Evolutionary conservation across 192 early-diverging fungal species (phyloP).

Genomic region (Coemansia javaensis): DNA sequence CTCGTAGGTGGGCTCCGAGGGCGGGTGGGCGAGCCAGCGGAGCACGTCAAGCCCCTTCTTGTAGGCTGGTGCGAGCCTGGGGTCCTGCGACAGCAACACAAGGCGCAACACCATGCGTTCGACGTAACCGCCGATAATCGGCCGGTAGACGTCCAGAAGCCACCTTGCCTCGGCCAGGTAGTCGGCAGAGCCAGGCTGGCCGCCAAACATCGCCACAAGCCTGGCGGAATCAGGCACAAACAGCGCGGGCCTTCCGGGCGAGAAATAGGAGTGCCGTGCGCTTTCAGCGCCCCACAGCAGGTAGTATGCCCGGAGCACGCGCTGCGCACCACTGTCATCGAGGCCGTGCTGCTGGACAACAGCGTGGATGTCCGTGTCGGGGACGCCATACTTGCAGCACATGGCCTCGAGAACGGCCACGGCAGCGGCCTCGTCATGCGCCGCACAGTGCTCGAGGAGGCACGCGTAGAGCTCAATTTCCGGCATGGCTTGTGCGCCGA

Average conservation of each 20-base stretch:
- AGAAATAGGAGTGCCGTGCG: not conserved
- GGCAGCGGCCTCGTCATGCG: not conserved
- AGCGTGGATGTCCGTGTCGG: slow-evolving; percentile 8
- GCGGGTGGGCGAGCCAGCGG: too few species aligned
- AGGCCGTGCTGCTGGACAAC: slow-evolving; percentile 2
- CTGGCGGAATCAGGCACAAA: slow-evolving; percentile 50
- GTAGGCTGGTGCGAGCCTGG: too few species aligned
- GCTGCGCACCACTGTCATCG: not conserved
- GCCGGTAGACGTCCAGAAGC: slow-evolving; percentile 68
- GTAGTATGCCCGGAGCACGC: slow-evolving; percentile 14
- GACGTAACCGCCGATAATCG: slow-evolving; percentile 67
- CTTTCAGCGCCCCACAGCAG: not conserved
- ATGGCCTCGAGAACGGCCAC: slow-evolving; percentile 10
- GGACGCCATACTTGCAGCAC: slow-evolving; percentile 2
- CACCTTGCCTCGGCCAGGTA: slow-evolving; percentile 77
- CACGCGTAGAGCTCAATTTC: slow-evolving; percentile 18
- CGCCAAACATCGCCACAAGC: slow-evolving; percentile 84
- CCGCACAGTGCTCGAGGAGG: slow-evolving; percentile 12
- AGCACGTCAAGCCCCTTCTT: too few species aligned
- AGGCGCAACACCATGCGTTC: slow-evolving; percentile 65
- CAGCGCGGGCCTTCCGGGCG: not conserved
- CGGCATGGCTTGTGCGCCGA: too few species aligned
- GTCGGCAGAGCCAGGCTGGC: slow-evolving; percentile 62
- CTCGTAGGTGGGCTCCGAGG: too few species aligned
- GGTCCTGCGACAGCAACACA: slow-evolving; percentile 18